Percentiles rank a stretch among this genome's conserved stretches.
These are phyloP conservation scores for Biscogniauxia sp. DNA, from an alignment of 2,329 filamentous ascomycete genomes.

Conservation along the genomic window DNA sequence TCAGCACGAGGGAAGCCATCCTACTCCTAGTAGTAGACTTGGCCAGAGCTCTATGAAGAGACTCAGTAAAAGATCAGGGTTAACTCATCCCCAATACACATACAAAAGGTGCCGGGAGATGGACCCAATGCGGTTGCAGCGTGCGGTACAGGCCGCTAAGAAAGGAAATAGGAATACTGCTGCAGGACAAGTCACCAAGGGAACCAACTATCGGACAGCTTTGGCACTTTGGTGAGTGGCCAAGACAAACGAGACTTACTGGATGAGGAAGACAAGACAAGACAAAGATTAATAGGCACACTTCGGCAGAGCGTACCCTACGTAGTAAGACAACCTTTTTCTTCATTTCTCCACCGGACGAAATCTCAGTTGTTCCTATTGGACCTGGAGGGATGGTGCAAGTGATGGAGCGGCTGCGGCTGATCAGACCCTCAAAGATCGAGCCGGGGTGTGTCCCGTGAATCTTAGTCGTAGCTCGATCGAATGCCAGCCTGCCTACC, in stretches of 20 bases:
- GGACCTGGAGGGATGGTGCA: not conserved
- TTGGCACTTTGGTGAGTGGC: not conserved
- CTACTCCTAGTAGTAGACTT: not conserved
- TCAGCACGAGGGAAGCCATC: not conserved
- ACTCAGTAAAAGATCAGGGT: not conserved
- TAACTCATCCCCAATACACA: not conserved
- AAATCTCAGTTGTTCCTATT: not conserved
- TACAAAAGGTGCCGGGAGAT: not conserved
- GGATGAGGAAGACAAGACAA: not conserved
- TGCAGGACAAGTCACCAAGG: conserved; percentile 8
- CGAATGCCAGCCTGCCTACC: not conserved
- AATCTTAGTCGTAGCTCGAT: not conserved
- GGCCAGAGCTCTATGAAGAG: not conserved
- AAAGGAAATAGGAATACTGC: not conserved
- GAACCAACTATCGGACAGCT: conserved; percentile 6
- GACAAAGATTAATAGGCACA: conserved; percentile 4
- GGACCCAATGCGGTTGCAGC: not conserved
- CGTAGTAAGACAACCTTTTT: not conserved
- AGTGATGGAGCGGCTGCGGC: not conserved
- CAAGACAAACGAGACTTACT: not conserved
- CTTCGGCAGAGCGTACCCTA: not conserved
- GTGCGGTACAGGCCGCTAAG: not conserved
- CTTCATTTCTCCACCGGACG: not conserved
- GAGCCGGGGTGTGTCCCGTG: not conserved
- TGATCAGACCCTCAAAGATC: not conserved